Percentiles rank a stretch among this genome's conserved stretches.
phyloP scores from a whole-genome alignment of 495 filamentous ascomycete species.

The Penicillium pulvis region DNA sequence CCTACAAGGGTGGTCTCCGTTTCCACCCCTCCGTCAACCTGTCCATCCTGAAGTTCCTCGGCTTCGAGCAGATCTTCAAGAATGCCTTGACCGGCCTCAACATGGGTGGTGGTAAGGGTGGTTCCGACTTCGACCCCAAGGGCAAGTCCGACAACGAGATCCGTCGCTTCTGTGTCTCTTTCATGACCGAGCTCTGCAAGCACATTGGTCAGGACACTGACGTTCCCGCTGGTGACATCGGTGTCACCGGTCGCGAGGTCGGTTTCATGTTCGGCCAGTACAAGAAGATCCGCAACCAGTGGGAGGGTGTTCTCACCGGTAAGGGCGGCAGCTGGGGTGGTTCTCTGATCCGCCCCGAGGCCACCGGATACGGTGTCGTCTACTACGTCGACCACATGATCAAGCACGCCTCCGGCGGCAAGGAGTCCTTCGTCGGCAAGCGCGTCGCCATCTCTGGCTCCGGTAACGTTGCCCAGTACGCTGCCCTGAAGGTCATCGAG shows the following conservation, averaged over 20 bases:
- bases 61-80: slow-evolving; percentile 99
- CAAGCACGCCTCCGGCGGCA: slow-evolving; percentile 73
- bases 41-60: slow-evolving; percentile 96
- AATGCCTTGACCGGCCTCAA: slow-evolving; percentile 96
- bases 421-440: slow-evolving; percentile 87
- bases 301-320: slow-evolving; percentile 94
- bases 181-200: slow-evolving; percentile 92
- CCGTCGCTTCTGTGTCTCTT: slow-evolving; percentile 92
- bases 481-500: slow-evolving; percentile 95
- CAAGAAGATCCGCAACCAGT: slow-evolving; percentile 82
- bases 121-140: slow-evolving; percentile 99
- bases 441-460: slow-evolving; percentile 95
- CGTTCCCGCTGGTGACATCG: slow-evolving; percentile 84
- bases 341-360: slow-evolving; percentile 92
- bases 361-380: slow-evolving; percentile 94
- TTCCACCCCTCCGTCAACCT: slow-evolving; percentile 98
- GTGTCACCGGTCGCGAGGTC: slow-evolving; percentile 96
- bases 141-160: slow-evolving; percentile 98
- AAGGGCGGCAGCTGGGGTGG: slow-evolving; percentile 95
- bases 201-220: slow-evolving; percentile 97
- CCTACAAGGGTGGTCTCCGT: slow-evolving; percentile 96
- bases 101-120: slow-evolving; percentile 98
- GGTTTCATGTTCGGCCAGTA: slow-evolving; percentile 94
- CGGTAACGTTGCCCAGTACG: slow-evolving; percentile 98
- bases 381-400: slow-evolving; percentile 99